These are phyloP conservation scores for Verticillium zaregamsianum DNA, from an alignment of 2,329 filamentous ascomycete species.

Conservation along the genomic window DNA sequence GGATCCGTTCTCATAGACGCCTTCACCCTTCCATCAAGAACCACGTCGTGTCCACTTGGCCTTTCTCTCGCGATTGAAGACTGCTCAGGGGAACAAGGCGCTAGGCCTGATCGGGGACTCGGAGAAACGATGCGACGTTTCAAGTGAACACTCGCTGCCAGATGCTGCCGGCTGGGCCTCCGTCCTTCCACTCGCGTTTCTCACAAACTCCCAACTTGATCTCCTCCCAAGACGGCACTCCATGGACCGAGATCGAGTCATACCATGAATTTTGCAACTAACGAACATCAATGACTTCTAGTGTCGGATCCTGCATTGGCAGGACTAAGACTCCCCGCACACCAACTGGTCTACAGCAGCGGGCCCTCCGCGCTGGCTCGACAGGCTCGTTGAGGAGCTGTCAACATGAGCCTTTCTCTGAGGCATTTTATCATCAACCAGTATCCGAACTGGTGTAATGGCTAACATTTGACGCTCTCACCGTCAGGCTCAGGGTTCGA, in stretches of 20 bases:
- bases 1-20: neutral
- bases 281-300: too few species aligned
- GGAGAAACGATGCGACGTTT: neutral
- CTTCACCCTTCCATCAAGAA: neutral
- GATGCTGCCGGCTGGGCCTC: neutral
- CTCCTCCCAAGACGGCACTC: too few species aligned
- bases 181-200: too few species aligned
- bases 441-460: slow-evolving; percentile 1
- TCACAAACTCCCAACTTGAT: too few species aligned
- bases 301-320: too few species aligned
- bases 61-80: neutral
- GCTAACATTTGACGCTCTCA: slow-evolving; percentile 2
- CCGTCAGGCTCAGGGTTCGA: slow-evolving; percentile 1
- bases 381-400: neutral
- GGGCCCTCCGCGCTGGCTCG: too few species aligned
- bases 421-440: neutral
- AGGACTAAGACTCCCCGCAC: too few species aligned
- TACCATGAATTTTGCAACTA: too few species aligned
- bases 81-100: neutral
- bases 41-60: neutral
- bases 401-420: neutral
- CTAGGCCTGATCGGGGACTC: neutral
- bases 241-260: too few species aligned
- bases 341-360: too few species aligned
- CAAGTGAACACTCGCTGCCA: neutral